A percentile compares a stretch with the other conserved stretches of the same genome.
Conservation (phyloP, 257 asterid species). For the Fraxinus americana region DNA sequence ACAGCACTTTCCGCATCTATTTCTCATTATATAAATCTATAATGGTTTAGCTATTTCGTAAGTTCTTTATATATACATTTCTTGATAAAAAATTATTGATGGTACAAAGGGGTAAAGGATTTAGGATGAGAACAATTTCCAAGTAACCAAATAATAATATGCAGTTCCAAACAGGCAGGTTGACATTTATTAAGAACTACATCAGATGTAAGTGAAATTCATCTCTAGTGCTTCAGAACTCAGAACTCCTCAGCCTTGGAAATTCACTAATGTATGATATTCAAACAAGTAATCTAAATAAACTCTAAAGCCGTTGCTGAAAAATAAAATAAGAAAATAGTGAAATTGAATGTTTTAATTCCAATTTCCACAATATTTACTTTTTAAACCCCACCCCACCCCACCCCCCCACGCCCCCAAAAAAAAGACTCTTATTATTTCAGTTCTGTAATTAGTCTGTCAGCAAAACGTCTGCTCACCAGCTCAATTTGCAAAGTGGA, state of each 20-base stretch:
- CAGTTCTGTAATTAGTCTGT: not conserved
- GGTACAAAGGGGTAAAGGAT: not conserved
- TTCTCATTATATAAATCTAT: not conserved
- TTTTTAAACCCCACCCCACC: not conserved
- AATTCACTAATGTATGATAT: not conserved
- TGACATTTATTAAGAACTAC: not conserved
- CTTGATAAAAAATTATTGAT: not conserved
- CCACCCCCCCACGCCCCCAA: too few relatives aligned
- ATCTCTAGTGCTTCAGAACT: not conserved
- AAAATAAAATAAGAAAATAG: not conserved
- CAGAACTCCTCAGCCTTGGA: not conserved
- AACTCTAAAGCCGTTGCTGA: not conserved
- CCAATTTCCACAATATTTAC: not conserved
- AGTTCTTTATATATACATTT: not conserved
- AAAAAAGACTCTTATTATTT: not conserved
- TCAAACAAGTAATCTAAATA: not conserved
- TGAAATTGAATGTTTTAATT: not conserved
- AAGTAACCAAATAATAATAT: not conserved
- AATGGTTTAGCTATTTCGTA: not conserved
- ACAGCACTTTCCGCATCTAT: not conserved
- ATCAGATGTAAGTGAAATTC: not conserved
- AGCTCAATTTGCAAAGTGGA: constrained; percentile 79
- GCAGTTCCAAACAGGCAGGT: not conserved
- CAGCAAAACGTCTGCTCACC: constrained; percentile 44
- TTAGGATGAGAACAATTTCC: not conserved